Evolutionary conservation across 495 filamentous ascomycete species (phyloP), one percentile per base, ranked within the genome.

Genomic region (Aspergillus conjunctus): DNA sequence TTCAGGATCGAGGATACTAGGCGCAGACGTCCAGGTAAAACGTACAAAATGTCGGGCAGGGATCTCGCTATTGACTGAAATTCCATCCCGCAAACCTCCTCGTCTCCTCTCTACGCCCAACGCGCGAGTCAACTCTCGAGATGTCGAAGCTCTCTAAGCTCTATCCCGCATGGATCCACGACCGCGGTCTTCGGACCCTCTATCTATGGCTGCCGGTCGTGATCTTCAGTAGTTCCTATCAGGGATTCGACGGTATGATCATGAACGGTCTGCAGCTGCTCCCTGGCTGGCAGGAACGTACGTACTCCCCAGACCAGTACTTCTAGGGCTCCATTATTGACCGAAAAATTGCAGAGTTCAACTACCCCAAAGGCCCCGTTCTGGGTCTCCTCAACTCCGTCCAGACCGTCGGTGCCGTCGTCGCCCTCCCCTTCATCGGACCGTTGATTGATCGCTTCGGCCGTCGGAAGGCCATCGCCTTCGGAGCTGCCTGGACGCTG

Each of bases 211-310:
- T 54, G 0, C 51, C 51, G 9, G 34, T 54, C 14, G 51, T 54
- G 15, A 54, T 54, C 7, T 39, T 54, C 33, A 54, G 51, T 17
- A 54, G 51, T 33, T 54, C 51, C 6, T 54, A 54, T 17, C 51
- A 54, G 33, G 51, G 51, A 0, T 54, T 54, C 33, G 51, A 54
- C 10, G 51, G 51, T 1, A 54, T 54, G 51, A 54, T 54, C 33
- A 54, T 54, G 51, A 54, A 54, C 51, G 51, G 51, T 1, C 21
- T 54, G 34, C 51, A 54, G 51, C 51, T 54, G 51, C 21, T 54
- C n/a, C 51, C 51, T 15, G n/a, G 51, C 32, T 54, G 51, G 51
- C 51, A 54, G 32, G 51, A 54, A 22, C 51, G 51, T 54, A 12
- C 1, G 51, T 46, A 3, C 9, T 46, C n/a, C n/a, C n/a, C n/a